Percentiles rank a stretch among this genome's conserved stretches.
Evolutionary conservation across 2,329 filamentous ascomycete genomes (phyloP).

Genomic region (Torrubiellomyces zombiae): DNA sequence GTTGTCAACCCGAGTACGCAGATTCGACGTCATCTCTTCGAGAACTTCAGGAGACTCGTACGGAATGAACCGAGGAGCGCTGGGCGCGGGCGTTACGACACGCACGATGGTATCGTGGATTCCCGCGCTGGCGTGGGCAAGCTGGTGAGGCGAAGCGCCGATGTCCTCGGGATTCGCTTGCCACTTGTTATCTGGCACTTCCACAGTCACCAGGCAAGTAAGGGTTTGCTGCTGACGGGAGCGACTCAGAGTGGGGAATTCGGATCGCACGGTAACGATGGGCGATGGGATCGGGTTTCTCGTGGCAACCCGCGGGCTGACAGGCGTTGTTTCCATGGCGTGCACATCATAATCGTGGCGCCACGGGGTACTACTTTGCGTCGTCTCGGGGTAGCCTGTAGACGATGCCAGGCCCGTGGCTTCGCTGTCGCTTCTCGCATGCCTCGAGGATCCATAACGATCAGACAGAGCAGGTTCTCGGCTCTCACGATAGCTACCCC

Average conservation of each 20-base stretch:
- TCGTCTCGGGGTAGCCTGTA: constrained; percentile 62
- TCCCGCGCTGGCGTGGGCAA: constrained; percentile 22
- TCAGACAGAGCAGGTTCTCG: constrained; percentile 29
- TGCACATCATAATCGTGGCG: constrained; percentile 92
- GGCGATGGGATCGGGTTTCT: constrained; percentile 84
- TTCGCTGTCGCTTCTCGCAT: constrained; percentile 65
- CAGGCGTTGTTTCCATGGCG: constrained; percentile 78
- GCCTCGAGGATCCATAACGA: constrained; percentile 30
- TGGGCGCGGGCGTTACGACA: constrained; percentile 42
- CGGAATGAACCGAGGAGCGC: constrained; percentile 43
- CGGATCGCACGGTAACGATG: constrained; percentile 84
- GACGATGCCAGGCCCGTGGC: constrained; percentile 59
- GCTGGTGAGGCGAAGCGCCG: constrained; percentile 30
- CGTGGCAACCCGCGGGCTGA: constrained; percentile 52
- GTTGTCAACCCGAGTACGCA: constrained; percentile 83
- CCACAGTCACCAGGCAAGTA: constrained; percentile 84
- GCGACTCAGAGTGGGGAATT: constrained; percentile 85
- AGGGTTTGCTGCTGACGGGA: constrained; percentile 89
- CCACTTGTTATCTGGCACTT: constrained; percentile 89
- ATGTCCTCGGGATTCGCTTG: constrained; percentile 69
- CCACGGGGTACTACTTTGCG: constrained; percentile 50
- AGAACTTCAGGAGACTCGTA: constrained; percentile 64
- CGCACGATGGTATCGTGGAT: constrained; percentile 37
- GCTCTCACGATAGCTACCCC: constrained; percentile 29
- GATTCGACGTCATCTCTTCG: constrained; percentile 70